Conservation (phyloP, 148 eudicot genomes). For the Diospyros lotus region DNA sequence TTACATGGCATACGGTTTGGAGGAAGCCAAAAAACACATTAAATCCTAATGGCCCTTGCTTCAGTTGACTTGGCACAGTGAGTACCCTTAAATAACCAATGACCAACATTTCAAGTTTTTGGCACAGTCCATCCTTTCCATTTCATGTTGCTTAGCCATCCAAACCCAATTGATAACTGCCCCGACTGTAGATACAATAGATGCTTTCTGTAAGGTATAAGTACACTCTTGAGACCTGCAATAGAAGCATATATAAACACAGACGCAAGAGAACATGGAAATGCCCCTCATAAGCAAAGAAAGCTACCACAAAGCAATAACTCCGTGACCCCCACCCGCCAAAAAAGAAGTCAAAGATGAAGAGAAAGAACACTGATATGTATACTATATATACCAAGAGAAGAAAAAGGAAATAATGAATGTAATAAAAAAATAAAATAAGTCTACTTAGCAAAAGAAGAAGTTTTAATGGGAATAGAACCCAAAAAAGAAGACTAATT, state of each 20-base stretch:
- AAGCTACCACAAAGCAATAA: neutral
- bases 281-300: neutral
- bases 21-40: no score
- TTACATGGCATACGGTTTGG: no score
- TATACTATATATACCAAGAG: no score
- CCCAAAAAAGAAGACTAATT: neutral
- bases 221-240: constrained; percentile 80
- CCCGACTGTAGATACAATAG: constrained; percentile 66
- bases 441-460: no score
- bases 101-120: neutral
- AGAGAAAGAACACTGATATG: no score
- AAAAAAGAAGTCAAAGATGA: neutral
- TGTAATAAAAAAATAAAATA: no score
- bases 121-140: constrained; percentile 58
- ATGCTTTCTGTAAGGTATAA: constrained; percentile 80
- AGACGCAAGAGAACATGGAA: neutral
- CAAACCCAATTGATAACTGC: constrained; percentile 43
- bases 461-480: no score
- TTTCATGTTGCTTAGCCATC: constrained; percentile 69
- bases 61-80: no score
- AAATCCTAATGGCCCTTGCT: no score
- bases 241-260: neutral
- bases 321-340: neutral
- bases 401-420: no score
- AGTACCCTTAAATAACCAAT: no score